Percentiles rank a stretch among this genome's conserved stretches.
These are phyloP conservation scores for Tetrahymena borealis DNA, from an alignment of 73 alveolate genomes.

Conservation along the genomic window DNA sequence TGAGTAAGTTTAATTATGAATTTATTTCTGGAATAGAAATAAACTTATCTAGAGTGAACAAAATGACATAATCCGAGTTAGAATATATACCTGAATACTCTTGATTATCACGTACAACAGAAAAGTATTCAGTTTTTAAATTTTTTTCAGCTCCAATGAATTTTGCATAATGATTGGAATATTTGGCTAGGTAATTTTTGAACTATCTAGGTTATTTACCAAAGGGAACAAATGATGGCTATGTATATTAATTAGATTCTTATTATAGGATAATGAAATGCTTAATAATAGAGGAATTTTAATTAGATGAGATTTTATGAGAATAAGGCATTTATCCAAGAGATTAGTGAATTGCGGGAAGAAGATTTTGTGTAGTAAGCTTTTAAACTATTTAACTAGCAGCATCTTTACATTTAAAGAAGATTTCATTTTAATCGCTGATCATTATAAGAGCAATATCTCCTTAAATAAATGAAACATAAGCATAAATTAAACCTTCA, in stretches of 20 bases:
- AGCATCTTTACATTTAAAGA: slow-evolving; percentile 24
- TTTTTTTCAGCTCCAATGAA: background rate
- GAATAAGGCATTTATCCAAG: background rate
- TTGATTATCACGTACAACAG: background rate
- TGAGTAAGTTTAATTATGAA: background rate
- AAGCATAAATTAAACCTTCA: slow-evolving; percentile 63
- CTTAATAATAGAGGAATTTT: background rate
- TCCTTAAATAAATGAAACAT: slow-evolving; percentile 48
- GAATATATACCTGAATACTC: background rate
- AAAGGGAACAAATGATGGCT: background rate
- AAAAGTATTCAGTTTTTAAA: background rate
- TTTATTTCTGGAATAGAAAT: background rate
- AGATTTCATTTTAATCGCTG: slow-evolving; percentile 43
- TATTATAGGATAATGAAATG: background rate
- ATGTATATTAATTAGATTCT: background rate
- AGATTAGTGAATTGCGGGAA: background rate
- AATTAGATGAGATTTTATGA: background rate
- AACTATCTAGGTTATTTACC: background rate
- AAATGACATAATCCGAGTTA: background rate
- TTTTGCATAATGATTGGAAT: background rate
- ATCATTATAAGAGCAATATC: slow-evolving; percentile 59
- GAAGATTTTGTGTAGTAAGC: background rate
- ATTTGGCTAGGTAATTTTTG: background rate
- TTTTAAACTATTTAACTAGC: background rate
- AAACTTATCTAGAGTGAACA: background rate